Conservation (phyloP, 495 filamentous ascomycete species). For the Tricharina praecox region DNA sequence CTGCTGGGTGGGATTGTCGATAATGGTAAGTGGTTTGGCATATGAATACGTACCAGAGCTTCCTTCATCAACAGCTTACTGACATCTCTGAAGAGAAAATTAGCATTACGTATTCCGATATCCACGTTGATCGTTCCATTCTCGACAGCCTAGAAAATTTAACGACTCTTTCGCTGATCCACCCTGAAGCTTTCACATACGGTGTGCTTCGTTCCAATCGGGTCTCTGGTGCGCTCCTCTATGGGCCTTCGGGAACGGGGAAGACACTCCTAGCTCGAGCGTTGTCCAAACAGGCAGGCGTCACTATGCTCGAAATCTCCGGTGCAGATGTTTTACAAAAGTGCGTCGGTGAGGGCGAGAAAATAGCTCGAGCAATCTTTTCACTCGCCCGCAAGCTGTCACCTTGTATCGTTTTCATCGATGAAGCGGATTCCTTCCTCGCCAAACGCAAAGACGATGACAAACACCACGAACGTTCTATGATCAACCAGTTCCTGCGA, state of each 20-base stretch:
- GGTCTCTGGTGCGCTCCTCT: constrained; percentile 62
- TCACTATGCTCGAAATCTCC: constrained; percentile 93
- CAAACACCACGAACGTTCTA: constrained; percentile 97
- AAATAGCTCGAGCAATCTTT: constrained; percentile 96
- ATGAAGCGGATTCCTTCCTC: constrained; percentile 97
- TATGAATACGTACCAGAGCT: not conserved
- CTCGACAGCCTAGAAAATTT: constrained; percentile 70
- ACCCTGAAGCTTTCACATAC: constrained; percentile 83
- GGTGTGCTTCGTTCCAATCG: constrained; percentile 43
- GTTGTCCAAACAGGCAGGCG: constrained; percentile 93
- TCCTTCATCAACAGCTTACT: not conserved
- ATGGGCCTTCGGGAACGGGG: too few species aligned
- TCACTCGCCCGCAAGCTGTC: constrained; percentile 97
- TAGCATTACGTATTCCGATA: constrained; percentile 62
- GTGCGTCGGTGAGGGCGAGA: constrained; percentile 92
- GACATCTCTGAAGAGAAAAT: constrained; percentile 42
- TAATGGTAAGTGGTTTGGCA: not conserved
- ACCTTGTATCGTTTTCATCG: constrained; percentile 99
- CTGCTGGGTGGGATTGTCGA: constrained; percentile 62
- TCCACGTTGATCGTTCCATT: constrained; percentile 59
- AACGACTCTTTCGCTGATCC: constrained; percentile 63
- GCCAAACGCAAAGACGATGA: constrained; percentile 91
- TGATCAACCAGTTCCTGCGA: constrained; percentile 91
- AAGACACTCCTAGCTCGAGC: constrained; percentile 92
- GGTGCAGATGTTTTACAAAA: constrained; percentile 95